Percentiles rank a stretch among this genome's conserved stretches.
These are phyloP conservation scores for Lactifluus rugatus DNA, from an alignment of 768 basidiomycete species.

Conservation along the genomic window DNA sequence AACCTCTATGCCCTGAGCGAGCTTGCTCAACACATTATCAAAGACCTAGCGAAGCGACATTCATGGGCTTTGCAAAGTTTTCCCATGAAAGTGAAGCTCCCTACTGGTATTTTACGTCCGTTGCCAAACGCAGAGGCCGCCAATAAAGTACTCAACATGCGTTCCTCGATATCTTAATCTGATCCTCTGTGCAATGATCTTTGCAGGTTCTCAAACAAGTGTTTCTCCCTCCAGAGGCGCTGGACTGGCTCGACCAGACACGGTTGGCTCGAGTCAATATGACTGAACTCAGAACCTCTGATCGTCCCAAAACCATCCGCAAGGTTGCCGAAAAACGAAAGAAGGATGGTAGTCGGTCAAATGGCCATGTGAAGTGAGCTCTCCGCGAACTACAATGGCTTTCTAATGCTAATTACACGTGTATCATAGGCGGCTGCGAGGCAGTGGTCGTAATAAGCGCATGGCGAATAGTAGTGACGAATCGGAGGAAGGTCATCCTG, in stretches of 20 bases:
- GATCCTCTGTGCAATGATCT: not conserved
- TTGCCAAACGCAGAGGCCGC: conserved; percentile 57
- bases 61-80: conserved; percentile 72
- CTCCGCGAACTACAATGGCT: not conserved
- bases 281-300: conserved; percentile 24
- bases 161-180: not conserved
- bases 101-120: conserved; percentile 69
- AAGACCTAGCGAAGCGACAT: conserved; percentile 47
- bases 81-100: conserved; percentile 72
- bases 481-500: conserved; percentile 23
- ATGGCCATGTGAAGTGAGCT: conserved; percentile 41
- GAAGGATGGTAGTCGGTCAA: conserved; percentile 36
- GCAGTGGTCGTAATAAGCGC: conserved; percentile 22
- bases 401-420: not conserved
- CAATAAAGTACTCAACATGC: conserved; percentile 39
- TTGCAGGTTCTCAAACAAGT: conserved; percentile 58
- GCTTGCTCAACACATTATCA: conserved; percentile 81
- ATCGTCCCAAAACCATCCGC: conserved; percentile 35
- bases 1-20: conserved; percentile 84
- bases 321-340: conserved; percentile 50
- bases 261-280: conserved; percentile 26
- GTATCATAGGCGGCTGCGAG: conserved; percentile 20
- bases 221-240: conserved; percentile 55
- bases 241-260: conserved; percentile 47
- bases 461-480: conserved; percentile 23